Evolutionary conservation across 2,329 filamentous ascomycete species (phyloP).

Genomic region (Ceratocystis destructans): DNA sequence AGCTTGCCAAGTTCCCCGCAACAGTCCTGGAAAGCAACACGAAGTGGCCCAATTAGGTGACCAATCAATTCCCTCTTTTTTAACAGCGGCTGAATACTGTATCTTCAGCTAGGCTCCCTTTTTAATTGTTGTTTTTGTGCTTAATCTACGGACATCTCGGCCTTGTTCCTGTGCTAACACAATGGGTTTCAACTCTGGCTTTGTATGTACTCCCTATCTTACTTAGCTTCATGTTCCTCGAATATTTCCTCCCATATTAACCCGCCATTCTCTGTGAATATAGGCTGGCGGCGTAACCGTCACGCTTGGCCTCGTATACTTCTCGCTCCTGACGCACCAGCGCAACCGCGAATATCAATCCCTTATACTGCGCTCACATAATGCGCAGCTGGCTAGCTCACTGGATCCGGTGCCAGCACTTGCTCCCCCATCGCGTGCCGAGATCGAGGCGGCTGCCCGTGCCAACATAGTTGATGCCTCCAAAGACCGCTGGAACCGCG

Average conservation of each 20-base stretch:
- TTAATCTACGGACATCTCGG: neutral
- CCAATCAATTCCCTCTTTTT: neutral
- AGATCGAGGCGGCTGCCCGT: slow-evolving; percentile 38
- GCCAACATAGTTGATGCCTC: slow-evolving; percentile 48
- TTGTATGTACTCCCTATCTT: slow-evolving; percentile 39
- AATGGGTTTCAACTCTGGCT: slow-evolving; percentile 64
- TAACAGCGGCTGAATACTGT: neutral
- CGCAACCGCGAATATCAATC: slow-evolving; percentile 49
- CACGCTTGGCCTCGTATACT: slow-evolving; percentile 58
- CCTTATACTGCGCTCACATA: slow-evolving; percentile 43
- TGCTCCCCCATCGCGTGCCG: slow-evolving; percentile 37
- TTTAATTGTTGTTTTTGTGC: neutral
- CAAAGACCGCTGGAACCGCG: slow-evolving; percentile 67
- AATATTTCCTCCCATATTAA: neutral
- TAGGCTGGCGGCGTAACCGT: slow-evolving; percentile 65
- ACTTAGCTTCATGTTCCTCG: neutral
- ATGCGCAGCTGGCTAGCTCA: slow-evolving; percentile 39
- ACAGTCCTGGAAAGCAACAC: neutral
- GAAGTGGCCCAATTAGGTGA: neutral
- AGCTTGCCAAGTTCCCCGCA: slow-evolving; percentile 1
- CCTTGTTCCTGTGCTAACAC: slow-evolving; percentile 17
- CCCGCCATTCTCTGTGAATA: neutral
- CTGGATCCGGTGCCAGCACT: slow-evolving; percentile 35
- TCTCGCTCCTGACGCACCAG: slow-evolving; percentile 56
- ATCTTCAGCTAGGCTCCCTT: neutral